Percentiles rank a stretch among this genome's conserved stretches.
Conservation (phyloP, 1,139 yeast species). For the Yueomyces sp. region DNA sequence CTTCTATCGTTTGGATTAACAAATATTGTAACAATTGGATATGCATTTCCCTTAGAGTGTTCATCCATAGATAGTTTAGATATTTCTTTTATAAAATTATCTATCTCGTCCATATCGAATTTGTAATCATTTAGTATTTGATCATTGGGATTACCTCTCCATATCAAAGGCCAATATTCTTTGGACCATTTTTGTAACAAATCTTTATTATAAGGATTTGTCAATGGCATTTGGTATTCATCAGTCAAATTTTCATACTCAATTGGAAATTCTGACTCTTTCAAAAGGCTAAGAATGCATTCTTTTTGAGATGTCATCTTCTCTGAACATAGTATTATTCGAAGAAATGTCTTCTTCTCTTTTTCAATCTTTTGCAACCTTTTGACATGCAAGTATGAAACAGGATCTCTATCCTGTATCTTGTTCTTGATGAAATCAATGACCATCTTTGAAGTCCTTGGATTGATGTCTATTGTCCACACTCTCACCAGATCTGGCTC, state of each 20-base stretch:
- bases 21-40: conserved; percentile 18
- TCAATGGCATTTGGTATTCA: conserved; percentile 31
- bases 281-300: conserved; percentile 8
- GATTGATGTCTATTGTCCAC: conserved; percentile 44
- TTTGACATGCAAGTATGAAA: conserved; percentile 31
- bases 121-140: conserved; percentile 47
- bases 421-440: conserved; percentile 20
- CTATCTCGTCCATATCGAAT: conserved; percentile 36
- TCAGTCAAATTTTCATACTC: conserved; percentile 18
- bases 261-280: conserved; percentile 4
- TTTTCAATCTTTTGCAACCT: conserved; percentile 23
- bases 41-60: conserved; percentile 4
- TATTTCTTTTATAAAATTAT: conserved; percentile 28
- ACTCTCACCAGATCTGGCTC: conserved; percentile 32
- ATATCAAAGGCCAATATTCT: conserved; percentile 72
- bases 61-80: conserved; percentile 18
- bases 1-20: conserved; percentile 28
- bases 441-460: conserved; percentile 29
- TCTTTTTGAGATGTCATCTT: conserved; percentile 10
- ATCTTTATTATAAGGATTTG: conserved; percentile 53
- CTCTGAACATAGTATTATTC: conserved; percentile 26
- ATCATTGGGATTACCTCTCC: conserved; percentile 87
- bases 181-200: conserved; percentile 51
- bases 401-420: conserved; percentile 26
- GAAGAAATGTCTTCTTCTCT: conserved; percentile 12